Conservation (phyloP, 2,329 filamentous ascomycete species). For the Pestalotiopsis sp. region DNA sequence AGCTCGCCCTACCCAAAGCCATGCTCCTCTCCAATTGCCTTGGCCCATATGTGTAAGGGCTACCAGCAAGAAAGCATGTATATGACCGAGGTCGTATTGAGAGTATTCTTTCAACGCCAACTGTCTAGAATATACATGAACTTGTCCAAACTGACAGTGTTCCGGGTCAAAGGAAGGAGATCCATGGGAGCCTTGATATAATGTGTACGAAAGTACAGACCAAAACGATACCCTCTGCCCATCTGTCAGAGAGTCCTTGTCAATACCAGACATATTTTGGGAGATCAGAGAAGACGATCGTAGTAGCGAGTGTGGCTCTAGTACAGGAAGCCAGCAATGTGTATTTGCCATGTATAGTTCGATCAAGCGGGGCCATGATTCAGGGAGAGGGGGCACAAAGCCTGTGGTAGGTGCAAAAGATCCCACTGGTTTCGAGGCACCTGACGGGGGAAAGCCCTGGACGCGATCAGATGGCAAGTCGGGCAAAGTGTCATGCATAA, state of each 20-base stretch:
- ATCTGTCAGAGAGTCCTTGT: background rate
- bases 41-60: background rate
- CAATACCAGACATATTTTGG: background rate
- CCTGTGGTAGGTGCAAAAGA: background rate
- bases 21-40: background rate
- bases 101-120: background rate
- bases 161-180: background rate
- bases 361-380: background rate
- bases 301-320: background rate
- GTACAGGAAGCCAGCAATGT: constrained; percentile 4
- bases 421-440: background rate
- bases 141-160: too few species aligned
- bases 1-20: background rate
- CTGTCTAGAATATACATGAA: background rate
- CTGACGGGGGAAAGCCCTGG: background rate
- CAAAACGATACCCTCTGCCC: background rate
- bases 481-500: background rate
- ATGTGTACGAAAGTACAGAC: background rate
- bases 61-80: background rate
- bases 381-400: background rate
- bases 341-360: background rate
- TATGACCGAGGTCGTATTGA: background rate
- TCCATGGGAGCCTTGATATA: background rate
- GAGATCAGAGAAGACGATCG: background rate
- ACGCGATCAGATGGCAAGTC: background rate